Conservation (phyloP, 1,284 basidiomycete species). For the Microbotryum intermedium region DNA sequence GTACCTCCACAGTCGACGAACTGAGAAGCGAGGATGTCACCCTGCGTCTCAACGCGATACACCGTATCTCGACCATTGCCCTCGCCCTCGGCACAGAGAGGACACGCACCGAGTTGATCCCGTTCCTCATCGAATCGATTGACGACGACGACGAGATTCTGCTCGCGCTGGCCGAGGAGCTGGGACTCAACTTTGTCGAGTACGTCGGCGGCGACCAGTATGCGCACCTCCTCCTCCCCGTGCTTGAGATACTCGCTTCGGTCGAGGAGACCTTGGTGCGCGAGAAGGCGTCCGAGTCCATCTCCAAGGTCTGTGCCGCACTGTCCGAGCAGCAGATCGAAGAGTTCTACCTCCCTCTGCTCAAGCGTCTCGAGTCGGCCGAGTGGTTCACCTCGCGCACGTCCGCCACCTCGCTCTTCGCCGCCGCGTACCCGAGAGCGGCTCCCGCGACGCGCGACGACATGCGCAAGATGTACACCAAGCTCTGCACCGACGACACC, state of each 20-base stretch:
- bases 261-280: slow-evolving; percentile 97
- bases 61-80: slow-evolving; percentile 96
- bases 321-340: slow-evolving; percentile 77
- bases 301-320: slow-evolving; percentile 77
- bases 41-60: slow-evolving; percentile 91
- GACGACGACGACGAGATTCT: slow-evolving; percentile 99
- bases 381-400: slow-evolving; percentile 99
- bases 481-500: slow-evolving; percentile 86
- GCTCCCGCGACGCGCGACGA: slow-evolving; percentile 64
- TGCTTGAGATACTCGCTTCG: slow-evolving; percentile 89
- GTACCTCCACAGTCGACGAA: slow-evolving; percentile 58
- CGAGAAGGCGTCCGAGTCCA: slow-evolving; percentile 97
- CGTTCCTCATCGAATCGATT: slow-evolving; percentile 94
- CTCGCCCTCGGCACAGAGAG: slow-evolving; percentile 92
- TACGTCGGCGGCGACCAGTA: slow-evolving; percentile 86
- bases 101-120: slow-evolving; percentile 89
- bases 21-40: slow-evolving; percentile 88
- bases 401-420: slow-evolving; percentile 88
- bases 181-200: slow-evolving; percentile 75
- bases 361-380: slow-evolving; percentile 80
- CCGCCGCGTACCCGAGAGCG: slow-evolving; percentile 63
- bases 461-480: slow-evolving; percentile 73
- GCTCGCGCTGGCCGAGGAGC: slow-evolving; percentile 89
- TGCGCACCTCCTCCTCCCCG: slow-evolving; percentile 82
- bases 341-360: slow-evolving; percentile 81